Percentiles rank a stretch among this genome's conserved stretches.
Evolutionary conservation across 306 rosid species (phyloP).

Genomic region (Cicer yamashitae): DNA sequence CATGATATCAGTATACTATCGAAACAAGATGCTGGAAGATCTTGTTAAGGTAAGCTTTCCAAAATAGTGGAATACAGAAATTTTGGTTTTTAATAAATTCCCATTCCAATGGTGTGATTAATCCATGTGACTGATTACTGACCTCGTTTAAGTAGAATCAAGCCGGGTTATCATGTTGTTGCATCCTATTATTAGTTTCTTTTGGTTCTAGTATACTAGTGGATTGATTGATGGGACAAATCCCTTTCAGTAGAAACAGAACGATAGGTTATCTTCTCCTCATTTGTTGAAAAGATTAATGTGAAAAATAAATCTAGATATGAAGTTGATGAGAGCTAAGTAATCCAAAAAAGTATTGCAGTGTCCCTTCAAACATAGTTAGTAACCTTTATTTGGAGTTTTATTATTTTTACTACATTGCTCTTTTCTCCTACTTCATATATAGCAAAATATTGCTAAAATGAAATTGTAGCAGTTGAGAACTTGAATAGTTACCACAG

Average conservation of each 20-base stretch:
- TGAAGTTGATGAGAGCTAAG: not conserved
- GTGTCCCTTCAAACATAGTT: slow-evolving; percentile 10
- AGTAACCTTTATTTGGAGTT: slow-evolving; percentile 30
- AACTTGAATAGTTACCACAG: slow-evolving; percentile 25
- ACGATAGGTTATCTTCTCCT: slow-evolving; percentile 26
- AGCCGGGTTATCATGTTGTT: slow-evolving; percentile 13
- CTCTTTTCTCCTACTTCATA: not conserved
- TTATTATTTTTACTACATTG: slow-evolving; percentile 3
- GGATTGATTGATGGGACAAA: slow-evolving; percentile 31
- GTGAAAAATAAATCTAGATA: slow-evolving; percentile 25
- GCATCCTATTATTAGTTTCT: slow-evolving; percentile 13
- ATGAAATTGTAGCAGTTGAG: slow-evolving; percentile 21
- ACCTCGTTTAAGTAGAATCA: not conserved
- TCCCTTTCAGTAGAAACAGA: slow-evolving; percentile 21
- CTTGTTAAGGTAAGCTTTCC: slow-evolving; percentile 63
- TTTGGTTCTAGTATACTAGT: slow-evolving; percentile 1
- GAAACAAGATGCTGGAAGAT: slow-evolving; percentile 74
- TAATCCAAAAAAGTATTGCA: not conserved
- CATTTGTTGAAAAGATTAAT: slow-evolving; percentile 24
- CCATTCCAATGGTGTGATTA: not conserved
- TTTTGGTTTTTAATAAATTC: slow-evolving; percentile 16
- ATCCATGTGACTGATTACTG: not conserved
- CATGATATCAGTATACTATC: slow-evolving; percentile 79
- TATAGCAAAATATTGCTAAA: slow-evolving; percentile 6
- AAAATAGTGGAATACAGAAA: slow-evolving; percentile 6